These are phyloP conservation scores for Aspergillus aculeatus DNA, from an alignment of 2,329 filamentous ascomycete species.

Conservation along the genomic window DNA sequence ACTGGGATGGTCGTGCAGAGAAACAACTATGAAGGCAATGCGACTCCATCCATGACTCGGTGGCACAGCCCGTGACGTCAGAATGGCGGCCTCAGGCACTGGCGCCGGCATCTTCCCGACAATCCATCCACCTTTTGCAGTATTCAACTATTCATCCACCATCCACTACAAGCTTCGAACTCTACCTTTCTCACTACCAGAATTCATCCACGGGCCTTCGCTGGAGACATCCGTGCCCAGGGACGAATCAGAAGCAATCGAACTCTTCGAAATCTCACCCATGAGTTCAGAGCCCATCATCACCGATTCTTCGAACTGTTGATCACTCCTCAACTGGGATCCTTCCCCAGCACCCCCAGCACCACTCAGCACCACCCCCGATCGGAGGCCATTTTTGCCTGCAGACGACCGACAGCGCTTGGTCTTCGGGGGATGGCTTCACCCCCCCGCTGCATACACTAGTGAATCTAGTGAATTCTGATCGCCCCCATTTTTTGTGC, in stretches of 20 bases:
- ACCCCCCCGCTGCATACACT: not conserved
- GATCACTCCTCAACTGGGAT: not conserved
- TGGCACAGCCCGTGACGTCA: not conserved
- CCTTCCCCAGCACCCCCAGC: not conserved
- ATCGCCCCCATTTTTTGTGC: not conserved
- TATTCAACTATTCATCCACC: not conserved
- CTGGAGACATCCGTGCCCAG: not conserved
- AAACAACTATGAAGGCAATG: not conserved
- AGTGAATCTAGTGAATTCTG: not conserved
- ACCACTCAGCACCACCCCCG: not conserved
- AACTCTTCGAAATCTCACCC: not conserved
- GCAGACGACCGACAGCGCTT: not conserved
- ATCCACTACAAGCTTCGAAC: not conserved
- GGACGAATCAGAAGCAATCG: not conserved
- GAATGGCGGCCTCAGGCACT: not conserved
- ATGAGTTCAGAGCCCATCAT: not conserved
- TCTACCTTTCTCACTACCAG: not conserved
- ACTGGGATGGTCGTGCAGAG: not conserved
- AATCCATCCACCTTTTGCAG: too few relatives aligned
- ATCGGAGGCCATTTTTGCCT: not conserved
- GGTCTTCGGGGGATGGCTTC: not conserved
- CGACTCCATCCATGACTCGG: not conserved
- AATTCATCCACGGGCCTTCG: not conserved
- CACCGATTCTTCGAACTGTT: not conserved
- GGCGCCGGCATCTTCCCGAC: not conserved